Percentiles rank a stretch among this genome's conserved stretches.
These are phyloP conservation scores for Aspergillus fischeri DNA, from an alignment of 2,329 filamentous ascomycete species.

Conservation along the genomic window DNA sequence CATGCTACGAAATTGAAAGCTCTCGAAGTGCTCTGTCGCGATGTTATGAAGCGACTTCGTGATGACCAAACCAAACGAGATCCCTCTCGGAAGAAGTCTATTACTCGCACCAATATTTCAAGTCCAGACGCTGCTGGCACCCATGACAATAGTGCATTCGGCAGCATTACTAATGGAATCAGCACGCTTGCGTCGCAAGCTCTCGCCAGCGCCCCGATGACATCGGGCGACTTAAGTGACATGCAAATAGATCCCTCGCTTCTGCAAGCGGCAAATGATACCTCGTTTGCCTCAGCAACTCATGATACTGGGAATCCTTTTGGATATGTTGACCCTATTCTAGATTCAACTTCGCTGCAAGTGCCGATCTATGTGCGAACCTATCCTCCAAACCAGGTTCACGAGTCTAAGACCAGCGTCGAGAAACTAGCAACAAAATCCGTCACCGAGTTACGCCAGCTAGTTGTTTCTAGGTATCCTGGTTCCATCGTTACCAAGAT, in stretches of 20 bases:
- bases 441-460: slow-evolving; percentile 59
- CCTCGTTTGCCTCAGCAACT: slow-evolving; percentile 36
- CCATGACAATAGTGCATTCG: slow-evolving; percentile 18
- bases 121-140: slow-evolving; percentile 19
- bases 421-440: slow-evolving; percentile 57
- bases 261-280: slow-evolving; percentile 53
- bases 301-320: slow-evolving; percentile 29
- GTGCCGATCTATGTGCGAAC: slow-evolving; percentile 67
- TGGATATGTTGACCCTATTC: slow-evolving; percentile 35
- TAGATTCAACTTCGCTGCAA: slow-evolving; percentile 30
- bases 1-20: slow-evolving; percentile 58
- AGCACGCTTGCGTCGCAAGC: slow-evolving; percentile 43
- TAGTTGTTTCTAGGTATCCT: slow-evolving; percentile 59
- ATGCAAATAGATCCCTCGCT: slow-evolving; percentile 63
- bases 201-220: slow-evolving; percentile 38
- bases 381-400: slow-evolving; percentile 58
- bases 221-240: slow-evolving; percentile 43
- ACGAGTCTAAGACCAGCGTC: slow-evolving; percentile 56
- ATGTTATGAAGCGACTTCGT: slow-evolving; percentile 72
- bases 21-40: slow-evolving; percentile 66
- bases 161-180: slow-evolving; percentile 37
- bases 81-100: slow-evolving; percentile 41
- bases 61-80: slow-evolving; percentile 61
- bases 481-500: slow-evolving; percentile 57
- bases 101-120: slow-evolving; percentile 18